phyloP scores from a whole-genome alignment of 2,329 filamentous ascomycete species.

The Trichoderma citrinoviride region DNA sequence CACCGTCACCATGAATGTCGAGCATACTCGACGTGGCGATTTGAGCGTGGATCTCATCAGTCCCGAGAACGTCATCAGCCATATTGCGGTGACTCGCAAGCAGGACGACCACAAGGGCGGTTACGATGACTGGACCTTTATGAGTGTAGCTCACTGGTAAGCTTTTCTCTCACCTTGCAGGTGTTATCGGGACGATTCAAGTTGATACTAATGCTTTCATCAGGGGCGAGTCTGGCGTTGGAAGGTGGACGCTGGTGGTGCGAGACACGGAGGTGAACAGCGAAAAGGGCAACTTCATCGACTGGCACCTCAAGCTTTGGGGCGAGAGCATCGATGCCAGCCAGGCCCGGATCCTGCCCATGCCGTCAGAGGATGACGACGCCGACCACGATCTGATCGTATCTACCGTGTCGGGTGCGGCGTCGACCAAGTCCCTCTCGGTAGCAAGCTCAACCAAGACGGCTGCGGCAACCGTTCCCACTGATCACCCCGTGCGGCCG shows the following conservation, averaged over 20 bases:
- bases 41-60: conserved; percentile 89
- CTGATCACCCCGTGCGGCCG: conserved; percentile 64
- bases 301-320: conserved; percentile 95
- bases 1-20: conserved; percentile 94
- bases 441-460: conserved; percentile 41
- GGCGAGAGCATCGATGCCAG: conserved; percentile 78
- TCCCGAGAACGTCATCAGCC: conserved; percentile 75
- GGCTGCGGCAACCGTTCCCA: conserved; percentile 46
- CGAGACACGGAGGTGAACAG: conserved; percentile 81
- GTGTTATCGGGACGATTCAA: too few species aligned
- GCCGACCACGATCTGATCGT: conserved; percentile 68
- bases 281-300: conserved; percentile 72
- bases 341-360: conserved; percentile 71
- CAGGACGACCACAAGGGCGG: conserved; percentile 65
- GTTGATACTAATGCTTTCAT: background rate
- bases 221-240: conserved; percentile 83
- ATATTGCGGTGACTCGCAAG: conserved; percentile 73
- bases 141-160: conserved; percentile 95
- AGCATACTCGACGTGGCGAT: conserved; percentile 84
- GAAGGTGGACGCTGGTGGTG: conserved; percentile 87
- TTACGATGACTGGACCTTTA: conserved; percentile 97
- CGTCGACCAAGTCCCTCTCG: conserved; percentile 38
- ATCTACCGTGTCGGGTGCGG: conserved; percentile 47
- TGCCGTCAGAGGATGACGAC: conserved; percentile 81
- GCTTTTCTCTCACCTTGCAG: conserved; percentile 38